Base-by-base conservation (phyloP, 768 basidiomycete species). In the Lentinula sp. region DNA sequence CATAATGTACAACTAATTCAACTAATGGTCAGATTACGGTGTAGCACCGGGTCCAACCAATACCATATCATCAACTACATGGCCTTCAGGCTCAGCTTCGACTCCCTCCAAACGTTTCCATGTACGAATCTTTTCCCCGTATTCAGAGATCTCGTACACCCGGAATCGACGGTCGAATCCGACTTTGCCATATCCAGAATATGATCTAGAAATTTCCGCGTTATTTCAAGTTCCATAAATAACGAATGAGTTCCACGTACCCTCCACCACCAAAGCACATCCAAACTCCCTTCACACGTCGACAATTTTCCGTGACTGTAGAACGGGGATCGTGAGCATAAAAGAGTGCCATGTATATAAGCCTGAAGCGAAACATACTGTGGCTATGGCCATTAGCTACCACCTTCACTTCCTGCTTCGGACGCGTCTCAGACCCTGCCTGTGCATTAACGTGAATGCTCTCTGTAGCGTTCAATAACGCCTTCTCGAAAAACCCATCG, bases 91-190 rank as follows among this genome's bases (percentile, higher is more conserved):
- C n/a, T 36, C 53, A 37, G 53, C 75, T 59, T 82, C 83, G 58
- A 86, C 86, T 61, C 86, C 77, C 69, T 91, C 90, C 4, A 84
- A 86, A 42, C 86, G 84, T 73, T 97, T 97, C 72, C 91, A 82
- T 41, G 96, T 96, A 70, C 80, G 77, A 69, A 98, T 92, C 6
- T 85, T 95, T 79, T 98, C 96, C 49, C 96, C 96, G 66, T 82
- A 98, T 63, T 93, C 86, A 16, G 87, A 89, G 56, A 98, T 80
- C 28, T 93, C 85, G 72, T 88, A 98, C 49, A 98, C 77, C 7
- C 96, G 81, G 80, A 96, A 94, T 45, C 96, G 83, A 16, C 95
- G 85, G 72, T 97, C 92, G 70, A 98, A 97, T 13, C 91, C 93
- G 57, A 89, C 68, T 70, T 82, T 88, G 16, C 91, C 83, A 64